Base-by-base conservation (phyloP, 805 yeast genomes). In the Saccharomycopsis fodiens region DNA sequence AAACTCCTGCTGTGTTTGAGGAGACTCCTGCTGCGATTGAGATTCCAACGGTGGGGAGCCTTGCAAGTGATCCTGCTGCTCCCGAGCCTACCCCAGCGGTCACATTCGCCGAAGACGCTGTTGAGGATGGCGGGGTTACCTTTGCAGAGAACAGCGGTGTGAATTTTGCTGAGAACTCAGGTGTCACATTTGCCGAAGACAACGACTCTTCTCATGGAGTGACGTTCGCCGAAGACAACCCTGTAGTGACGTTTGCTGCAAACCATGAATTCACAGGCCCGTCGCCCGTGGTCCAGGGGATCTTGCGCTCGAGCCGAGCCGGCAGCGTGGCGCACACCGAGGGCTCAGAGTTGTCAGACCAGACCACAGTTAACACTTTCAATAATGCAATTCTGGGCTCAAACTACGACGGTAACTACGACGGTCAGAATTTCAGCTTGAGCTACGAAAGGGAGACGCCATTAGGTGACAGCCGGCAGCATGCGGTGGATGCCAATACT, bases 221-320 rank as follows among this genome's bases (percentile, higher is more conserved):
- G n/a, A n/a, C n/a, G n/a, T n/a, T n/a, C n/a, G n/a, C n/a, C 12
- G 23, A 21, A 13, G 29, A 39, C 16, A 25, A 25, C 7, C 7
- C 7, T 5, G 15, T 31, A 10, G 25, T 39, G 15, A 39, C 42
- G 10, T 7, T 35, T 20, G 7, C 42, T 10, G 16, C 12, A 15
- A 12, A 35, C 13, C 12, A 12, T 6, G 4, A 31, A 10, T 5
- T 20, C 16, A 25, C 42, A 20, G 13, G 42, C n/a, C n/a, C n/a
- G 19, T 40, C 43, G 16, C 30, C 44, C 2, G 25, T 39, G 13
- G 35, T 45, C 21, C 51, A 44, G 27, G 51, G 51, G 13, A 47
- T 47, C 17, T 40, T 47, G 12, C 25, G 51, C 19, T 39, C 45
- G 13, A 47, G 51, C 21, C 16, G 51, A 17, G 30, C 44, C 3